Percentiles rank a stretch among this genome's conserved stretches.
Conservation (phyloP, 352 stramenopile species). For the Pythium vanterpoolii region DNA sequence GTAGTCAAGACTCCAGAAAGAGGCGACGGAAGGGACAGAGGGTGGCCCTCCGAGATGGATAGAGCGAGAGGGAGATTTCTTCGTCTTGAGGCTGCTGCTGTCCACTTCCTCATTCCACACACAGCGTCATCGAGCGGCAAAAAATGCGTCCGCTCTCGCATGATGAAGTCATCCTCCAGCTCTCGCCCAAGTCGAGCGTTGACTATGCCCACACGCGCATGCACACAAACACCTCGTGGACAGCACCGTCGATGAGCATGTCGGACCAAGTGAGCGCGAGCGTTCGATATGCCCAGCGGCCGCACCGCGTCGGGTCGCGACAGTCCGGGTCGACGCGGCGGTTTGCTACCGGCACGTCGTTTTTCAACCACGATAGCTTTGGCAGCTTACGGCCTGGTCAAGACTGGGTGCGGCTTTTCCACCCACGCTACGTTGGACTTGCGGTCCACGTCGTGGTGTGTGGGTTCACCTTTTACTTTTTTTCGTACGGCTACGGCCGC, state of each 20-base stretch:
- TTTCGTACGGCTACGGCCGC: slow-evolving; percentile 13
- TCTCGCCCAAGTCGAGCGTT: background rate
- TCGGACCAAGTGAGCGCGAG: slow-evolving; percentile 7
- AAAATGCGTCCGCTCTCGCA: slow-evolving; percentile 1
- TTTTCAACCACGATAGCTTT: slow-evolving; percentile 29
- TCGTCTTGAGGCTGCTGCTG: background rate
- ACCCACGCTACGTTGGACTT: slow-evolving; percentile 14
- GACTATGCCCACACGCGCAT: background rate
- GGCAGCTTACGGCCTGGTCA: slow-evolving; percentile 20
- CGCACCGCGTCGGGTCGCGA: background rate
- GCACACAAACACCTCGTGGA: background rate
- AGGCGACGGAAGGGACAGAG: no score
- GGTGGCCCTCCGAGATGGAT: no score
- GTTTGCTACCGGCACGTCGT: slow-evolving; percentile 22
- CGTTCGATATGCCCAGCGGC: background rate
- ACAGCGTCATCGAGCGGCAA: background rate
- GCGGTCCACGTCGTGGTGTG: slow-evolving; percentile 1
- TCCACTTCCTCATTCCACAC: background rate
- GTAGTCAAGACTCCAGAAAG: no score
- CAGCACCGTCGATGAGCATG: slow-evolving; percentile 9
- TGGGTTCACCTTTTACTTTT: slow-evolving; percentile 20
- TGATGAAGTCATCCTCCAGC: slow-evolving; percentile 4
- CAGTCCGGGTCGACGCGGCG: no score
- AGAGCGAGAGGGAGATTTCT: no score
- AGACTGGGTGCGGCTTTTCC: slow-evolving; percentile 11